These are phyloP conservation scores for Saccharomyces hybrid DNA, from an alignment of 1,139 yeast genomes.

Conservation along the genomic window DNA sequence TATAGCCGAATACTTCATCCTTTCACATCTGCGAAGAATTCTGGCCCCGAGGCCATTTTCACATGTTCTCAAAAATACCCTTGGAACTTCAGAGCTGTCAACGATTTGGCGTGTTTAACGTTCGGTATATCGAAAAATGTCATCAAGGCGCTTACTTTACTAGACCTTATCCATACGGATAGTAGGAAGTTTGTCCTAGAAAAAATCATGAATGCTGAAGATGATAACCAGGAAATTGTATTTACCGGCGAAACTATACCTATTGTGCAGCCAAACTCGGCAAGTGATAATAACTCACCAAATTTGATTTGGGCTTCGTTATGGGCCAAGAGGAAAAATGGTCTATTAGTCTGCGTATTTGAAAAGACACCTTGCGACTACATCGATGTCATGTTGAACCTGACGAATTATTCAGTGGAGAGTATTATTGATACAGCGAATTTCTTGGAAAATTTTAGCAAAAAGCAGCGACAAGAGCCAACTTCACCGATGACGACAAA, in stretches of 20 bases:
- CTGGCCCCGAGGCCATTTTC: conserved; percentile 74
- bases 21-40: conserved; percentile 56
- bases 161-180: conserved; percentile 76
- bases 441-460: conserved; percentile 5
- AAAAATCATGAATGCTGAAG: conserved; percentile 39
- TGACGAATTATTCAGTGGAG: conserved; percentile 23
- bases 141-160: conserved; percentile 53
- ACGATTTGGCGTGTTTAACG: conserved; percentile 82
- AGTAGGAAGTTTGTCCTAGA: conserved; percentile 61
- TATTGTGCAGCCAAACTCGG: conserved; percentile 38
- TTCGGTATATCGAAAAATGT: conserved; percentile 72
- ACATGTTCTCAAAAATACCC: conserved; percentile 74
- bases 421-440: conserved; percentile 23
- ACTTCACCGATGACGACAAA: conserved; percentile 4
- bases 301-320: conserved; percentile 69
- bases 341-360: conserved; percentile 71
- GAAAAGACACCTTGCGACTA: conserved; percentile 85
- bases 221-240: conserved; percentile 37
- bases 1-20: conserved; percentile 42
- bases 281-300: conserved; percentile 26
- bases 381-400: conserved; percentile 48
- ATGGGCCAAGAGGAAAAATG: conserved; percentile 79
- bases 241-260: conserved; percentile 53
- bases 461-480: conserved; percentile 1
- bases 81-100: conserved; percentile 76